A percentile compares a stretch with the other conserved stretches of the same genome.
These are phyloP conservation scores for Spatholobus suberectus DNA, from an alignment of 306 rosid species.

Conservation along the genomic window DNA sequence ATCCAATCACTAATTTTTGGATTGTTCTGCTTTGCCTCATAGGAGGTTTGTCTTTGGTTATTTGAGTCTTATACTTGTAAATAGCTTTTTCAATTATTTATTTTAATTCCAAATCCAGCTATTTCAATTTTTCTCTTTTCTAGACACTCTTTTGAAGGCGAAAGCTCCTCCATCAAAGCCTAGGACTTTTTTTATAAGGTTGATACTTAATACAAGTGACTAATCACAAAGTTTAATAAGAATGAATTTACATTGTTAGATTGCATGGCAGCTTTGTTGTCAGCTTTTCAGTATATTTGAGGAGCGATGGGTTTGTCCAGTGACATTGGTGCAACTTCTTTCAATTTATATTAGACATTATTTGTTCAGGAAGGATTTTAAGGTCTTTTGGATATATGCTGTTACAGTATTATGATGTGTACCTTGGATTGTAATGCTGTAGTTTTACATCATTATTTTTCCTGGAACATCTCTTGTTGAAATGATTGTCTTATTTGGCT, in stretches of 20 bases:
- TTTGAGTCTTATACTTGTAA: not conserved
- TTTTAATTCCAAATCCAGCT: not conserved
- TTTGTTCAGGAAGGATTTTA: not conserved
- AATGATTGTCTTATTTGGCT: not conserved
- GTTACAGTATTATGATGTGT: not conserved
- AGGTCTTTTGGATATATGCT: not conserved
- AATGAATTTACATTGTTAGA: not conserved
- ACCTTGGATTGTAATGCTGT: not conserved
- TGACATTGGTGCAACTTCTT: not conserved
- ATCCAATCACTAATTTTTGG: not conserved
- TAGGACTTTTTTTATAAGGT: not conserved
- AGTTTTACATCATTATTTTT: not conserved
- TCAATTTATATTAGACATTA: not conserved
- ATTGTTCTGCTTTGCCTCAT: not conserved
- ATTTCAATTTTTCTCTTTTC: not conserved
- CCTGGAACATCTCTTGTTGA: not conserved
- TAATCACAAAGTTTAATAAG: not conserved
- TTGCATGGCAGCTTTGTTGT: not conserved
- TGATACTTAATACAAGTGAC: not conserved
- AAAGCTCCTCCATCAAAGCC: not conserved
- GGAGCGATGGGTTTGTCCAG: not conserved
- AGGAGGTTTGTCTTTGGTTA: not conserved
- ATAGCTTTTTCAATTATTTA: not conserved
- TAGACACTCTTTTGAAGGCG: not conserved
- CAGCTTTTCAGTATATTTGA: not conserved